Conservation (phyloP, 495 filamentous ascomycete genomes). For the Aspergillus wentii region DNA sequence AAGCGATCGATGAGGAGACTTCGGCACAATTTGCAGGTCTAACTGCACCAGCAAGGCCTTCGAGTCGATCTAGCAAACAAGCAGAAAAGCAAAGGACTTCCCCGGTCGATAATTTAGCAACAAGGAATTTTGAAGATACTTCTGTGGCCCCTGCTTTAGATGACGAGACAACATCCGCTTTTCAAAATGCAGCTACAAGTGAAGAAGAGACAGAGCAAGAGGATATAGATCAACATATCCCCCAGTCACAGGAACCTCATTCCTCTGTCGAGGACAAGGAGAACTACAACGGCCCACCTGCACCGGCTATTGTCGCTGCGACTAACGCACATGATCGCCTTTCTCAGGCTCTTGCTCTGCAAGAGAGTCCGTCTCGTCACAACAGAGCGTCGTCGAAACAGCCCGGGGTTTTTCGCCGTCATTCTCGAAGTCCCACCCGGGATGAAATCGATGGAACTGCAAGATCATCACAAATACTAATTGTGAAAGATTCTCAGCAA, state of each 20-base stretch:
- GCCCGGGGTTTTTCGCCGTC: background rate
- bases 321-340: slow-evolving; percentile 34
- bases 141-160: too few relatives aligned
- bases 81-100: slow-evolving; percentile 4
- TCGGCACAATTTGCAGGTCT: slow-evolving; percentile 36
- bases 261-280: slow-evolving; percentile 48
- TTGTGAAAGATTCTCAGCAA: slow-evolving; percentile 46
- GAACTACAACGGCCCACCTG: slow-evolving; percentile 30
- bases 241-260: slow-evolving; percentile 22
- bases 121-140: too few relatives aligned
- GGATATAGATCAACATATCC: slow-evolving; percentile 25
- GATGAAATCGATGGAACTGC: slow-evolving; percentile 8
- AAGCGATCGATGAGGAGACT: slow-evolving; percentile 31
- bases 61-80: slow-evolving; percentile 4
- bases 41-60: slow-evolving; percentile 28
- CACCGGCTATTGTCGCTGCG: slow-evolving; percentile 21
- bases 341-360: slow-evolving; percentile 35
- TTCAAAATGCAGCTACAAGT: slow-evolving; percentile 23
- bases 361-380: slow-evolving; percentile 14
- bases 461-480: slow-evolving; percentile 30
- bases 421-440: slow-evolving; percentile 2
- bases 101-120: slow-evolving; percentile 11
- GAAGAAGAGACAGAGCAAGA: slow-evolving; percentile 53
- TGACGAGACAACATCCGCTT: too few relatives aligned
- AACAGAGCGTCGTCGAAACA: slow-evolving; percentile 3